These are phyloP conservation scores for Auxenochlorella pyrenoidosa DNA, from an alignment of 139 green algal genomes.

Conservation along the genomic window DNA sequence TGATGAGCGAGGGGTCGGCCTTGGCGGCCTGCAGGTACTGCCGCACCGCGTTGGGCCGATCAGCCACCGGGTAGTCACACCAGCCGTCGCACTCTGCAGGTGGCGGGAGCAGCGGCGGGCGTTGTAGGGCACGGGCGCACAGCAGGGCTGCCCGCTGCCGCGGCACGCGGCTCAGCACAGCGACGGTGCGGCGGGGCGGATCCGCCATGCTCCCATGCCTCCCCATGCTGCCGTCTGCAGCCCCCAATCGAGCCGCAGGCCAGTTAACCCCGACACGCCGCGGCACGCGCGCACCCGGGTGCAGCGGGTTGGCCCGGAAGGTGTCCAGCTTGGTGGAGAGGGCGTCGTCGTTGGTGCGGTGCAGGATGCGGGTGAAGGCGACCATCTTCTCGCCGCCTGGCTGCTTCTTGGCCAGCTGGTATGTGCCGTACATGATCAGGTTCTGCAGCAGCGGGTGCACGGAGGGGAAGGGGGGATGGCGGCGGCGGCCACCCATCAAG, in stretches of 20 bases:
- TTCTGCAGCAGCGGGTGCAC: constrained; percentile 4
- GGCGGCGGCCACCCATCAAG: too few species aligned
- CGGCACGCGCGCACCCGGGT: constrained; percentile 16
- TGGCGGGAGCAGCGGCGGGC: neutral
- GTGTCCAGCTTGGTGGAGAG: constrained; percentile 78
- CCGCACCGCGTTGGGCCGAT: constrained; percentile 83
- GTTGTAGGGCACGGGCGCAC: neutral
- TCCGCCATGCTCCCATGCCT: too few species aligned
- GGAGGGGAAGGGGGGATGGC: neutral
- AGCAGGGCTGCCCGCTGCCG: neutral
- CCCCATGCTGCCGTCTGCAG: too few species aligned
- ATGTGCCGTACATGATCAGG: constrained; percentile 80
- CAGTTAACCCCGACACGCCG: too few species aligned
- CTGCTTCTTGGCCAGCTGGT: constrained; percentile 74
- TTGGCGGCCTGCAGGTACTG: constrained; percentile 80
- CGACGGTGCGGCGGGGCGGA: too few species aligned
- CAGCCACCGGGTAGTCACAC: constrained; percentile 90
- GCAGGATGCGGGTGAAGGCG: constrained; percentile 90
- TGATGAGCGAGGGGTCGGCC: constrained; percentile 47
- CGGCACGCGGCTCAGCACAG: too few species aligned
- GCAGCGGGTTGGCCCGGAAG: constrained; percentile 60
- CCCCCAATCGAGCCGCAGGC: too few species aligned
- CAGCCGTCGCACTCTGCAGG: constrained; percentile 63
- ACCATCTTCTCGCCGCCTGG: constrained; percentile 77
- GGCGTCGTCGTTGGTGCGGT: constrained; percentile 74